These are phyloP conservation scores for Fusarium mundagurra DNA, from an alignment of 2,329 filamentous ascomycete genomes.

Conservation along the genomic window DNA sequence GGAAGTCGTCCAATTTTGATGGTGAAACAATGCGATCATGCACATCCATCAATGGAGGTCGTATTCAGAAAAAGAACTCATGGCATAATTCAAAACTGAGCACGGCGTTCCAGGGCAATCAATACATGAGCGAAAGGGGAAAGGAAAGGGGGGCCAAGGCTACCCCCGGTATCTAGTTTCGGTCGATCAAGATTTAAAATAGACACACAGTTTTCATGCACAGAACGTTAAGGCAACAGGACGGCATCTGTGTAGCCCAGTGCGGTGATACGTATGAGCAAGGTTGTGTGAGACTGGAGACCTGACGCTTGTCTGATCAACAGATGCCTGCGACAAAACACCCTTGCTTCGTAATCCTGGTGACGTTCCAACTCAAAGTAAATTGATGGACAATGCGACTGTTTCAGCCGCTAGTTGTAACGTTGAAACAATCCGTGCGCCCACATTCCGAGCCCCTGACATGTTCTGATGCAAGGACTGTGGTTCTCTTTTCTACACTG, in stretches of 20 bases:
- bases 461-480: conserved; percentile 32
- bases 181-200: conserved; percentile 22
- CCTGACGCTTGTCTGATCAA: conserved; percentile 29
- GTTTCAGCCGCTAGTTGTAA: conserved; percentile 40
- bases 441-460: conserved; percentile 28
- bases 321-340: conserved; percentile 22
- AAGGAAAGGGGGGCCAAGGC: background rate
- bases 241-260: background rate
- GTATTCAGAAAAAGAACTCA: conserved; percentile 3
- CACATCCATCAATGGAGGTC: conserved; percentile 10
- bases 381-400: conserved; percentile 16
- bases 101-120: conserved; percentile 37
- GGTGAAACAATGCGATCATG: conserved; percentile 18
- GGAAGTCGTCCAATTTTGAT: background rate
- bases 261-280: conserved; percentile 2
- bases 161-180: conserved; percentile 2
- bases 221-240: background rate
- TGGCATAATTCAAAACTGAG: conserved; percentile 23
- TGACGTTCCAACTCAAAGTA: conserved; percentile 3
- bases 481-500: background rate
- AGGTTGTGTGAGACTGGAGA: conserved; percentile 8
- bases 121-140: conserved; percentile 11
- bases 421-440: conserved; percentile 41
- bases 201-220: conserved; percentile 24
- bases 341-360: conserved; percentile 17